Evolutionary conservation across 2,329 filamentous ascomycete species (phyloP).

Genomic region (Hymenoscyphus occultus): DNA sequence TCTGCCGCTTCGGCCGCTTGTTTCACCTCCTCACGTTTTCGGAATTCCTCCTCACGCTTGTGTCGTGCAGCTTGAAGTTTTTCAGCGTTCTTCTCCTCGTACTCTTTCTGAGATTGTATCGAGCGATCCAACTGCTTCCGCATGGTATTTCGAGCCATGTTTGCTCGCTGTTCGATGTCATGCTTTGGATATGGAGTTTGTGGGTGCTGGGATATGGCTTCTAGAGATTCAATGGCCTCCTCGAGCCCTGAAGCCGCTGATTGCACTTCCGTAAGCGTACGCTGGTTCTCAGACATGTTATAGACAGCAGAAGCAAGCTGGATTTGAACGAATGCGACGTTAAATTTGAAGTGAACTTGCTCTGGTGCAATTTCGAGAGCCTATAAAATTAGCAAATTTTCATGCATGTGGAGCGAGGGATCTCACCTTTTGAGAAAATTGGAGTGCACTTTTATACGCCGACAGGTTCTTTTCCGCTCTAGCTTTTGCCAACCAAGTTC

Average conservation of each 20-base stretch:
- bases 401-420: neutral
- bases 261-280: slow-evolving; percentile 76
- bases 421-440: slow-evolving; percentile 61
- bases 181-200: slow-evolving; percentile 83
- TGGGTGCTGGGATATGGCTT: slow-evolving; percentile 60
- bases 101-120: slow-evolving; percentile 80
- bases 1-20: slow-evolving; percentile 65
- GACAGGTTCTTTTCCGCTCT: slow-evolving; percentile 60
- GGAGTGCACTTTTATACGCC: slow-evolving; percentile 61
- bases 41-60: slow-evolving; percentile 76
- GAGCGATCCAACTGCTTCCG: slow-evolving; percentile 86
- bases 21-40: slow-evolving; percentile 73
- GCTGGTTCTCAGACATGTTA: slow-evolving; percentile 69
- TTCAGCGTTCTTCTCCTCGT: slow-evolving; percentile 88
- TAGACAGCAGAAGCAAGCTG: slow-evolving; percentile 84
- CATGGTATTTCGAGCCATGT: slow-evolving; percentile 95
- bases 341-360: slow-evolving; percentile 91
- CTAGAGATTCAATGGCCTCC: slow-evolving; percentile 72
- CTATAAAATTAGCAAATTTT: slow-evolving; percentile 40
- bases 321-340: slow-evolving; percentile 95
- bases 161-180: slow-evolving; percentile 90
- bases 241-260: slow-evolving; percentile 78
- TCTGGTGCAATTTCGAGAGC: slow-evolving; percentile 77
- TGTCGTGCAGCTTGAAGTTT: slow-evolving; percentile 80
- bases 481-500: slow-evolving; percentile 66